Evolutionary conservation across 768 basidiomycete species (phyloP).

Genomic region (Cyathus striatus): DNA sequence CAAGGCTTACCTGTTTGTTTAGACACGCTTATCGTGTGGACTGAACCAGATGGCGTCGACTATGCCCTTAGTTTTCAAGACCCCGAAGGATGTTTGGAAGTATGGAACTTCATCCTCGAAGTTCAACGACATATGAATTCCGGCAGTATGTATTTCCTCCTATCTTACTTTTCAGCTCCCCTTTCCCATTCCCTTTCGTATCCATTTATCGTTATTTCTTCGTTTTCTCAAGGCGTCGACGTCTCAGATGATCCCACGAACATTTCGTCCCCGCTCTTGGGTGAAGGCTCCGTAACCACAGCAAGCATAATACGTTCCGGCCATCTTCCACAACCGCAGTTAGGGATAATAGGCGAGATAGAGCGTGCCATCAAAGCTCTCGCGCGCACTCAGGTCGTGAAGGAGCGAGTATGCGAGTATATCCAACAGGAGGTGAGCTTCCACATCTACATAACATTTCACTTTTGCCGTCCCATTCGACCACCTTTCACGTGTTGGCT

Average conservation of each 20-base stretch:
- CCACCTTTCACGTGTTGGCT: slow-evolving; percentile 2
- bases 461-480: slow-evolving; percentile 1
- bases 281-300: slow-evolving; percentile 55
- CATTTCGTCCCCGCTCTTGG: slow-evolving; percentile 59
- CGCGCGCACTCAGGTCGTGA: slow-evolving; percentile 63
- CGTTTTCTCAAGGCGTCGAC: not conserved
- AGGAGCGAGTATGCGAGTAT: slow-evolving; percentile 86
- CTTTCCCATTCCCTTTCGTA: not conserved
- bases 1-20: slow-evolving; percentile 8
- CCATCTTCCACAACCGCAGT: slow-evolving; percentile 68
- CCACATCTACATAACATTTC: slow-evolving; percentile 1
- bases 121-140: slow-evolving; percentile 81
- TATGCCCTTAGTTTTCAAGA: slow-evolving; percentile 98
- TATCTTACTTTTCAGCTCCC: not conserved
- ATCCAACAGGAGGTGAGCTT: slow-evolving; percentile 75
- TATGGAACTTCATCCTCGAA: slow-evolving; percentile 95
- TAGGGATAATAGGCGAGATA: slow-evolving; percentile 76
- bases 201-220: not conserved
- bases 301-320: slow-evolving; percentile 65
- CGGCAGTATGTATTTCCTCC: slow-evolving; percentile 39
- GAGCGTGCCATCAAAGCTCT: slow-evolving; percentile 75
- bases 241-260: slow-evolving; percentile 38
- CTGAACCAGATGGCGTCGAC: slow-evolving; percentile 90
- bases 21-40: slow-evolving; percentile 99
- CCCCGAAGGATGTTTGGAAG: slow-evolving; percentile 89